phyloP scores from a whole-genome alignment of 768 basidiomycete genomes.

The Boletales sp. region DNA sequence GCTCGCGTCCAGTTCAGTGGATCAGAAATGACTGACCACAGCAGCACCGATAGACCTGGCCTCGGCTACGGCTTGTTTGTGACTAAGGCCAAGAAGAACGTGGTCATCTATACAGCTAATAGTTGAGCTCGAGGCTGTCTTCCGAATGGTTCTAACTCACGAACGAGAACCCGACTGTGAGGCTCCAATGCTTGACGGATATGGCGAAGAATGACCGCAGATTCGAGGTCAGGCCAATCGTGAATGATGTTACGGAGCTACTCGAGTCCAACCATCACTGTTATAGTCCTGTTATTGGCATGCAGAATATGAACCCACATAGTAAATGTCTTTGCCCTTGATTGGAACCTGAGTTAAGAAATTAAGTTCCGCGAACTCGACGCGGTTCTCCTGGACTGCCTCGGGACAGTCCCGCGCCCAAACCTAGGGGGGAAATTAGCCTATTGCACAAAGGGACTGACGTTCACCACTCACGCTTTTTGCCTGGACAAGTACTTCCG shows the following conservation, averaged over 20 bases:
- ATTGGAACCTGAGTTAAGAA: slow-evolving; percentile 30
- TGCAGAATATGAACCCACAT: slow-evolving; percentile 18
- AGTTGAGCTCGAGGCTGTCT: not conserved
- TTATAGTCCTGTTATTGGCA: not conserved
- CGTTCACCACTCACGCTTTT: slow-evolving; percentile 5
- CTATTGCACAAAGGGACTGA: no score
- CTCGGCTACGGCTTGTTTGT: slow-evolving; percentile 10
- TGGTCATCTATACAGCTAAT: slow-evolving; percentile 18
- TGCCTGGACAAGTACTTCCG: slow-evolving; percentile 20
- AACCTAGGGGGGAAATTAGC: slow-evolving; percentile 12
- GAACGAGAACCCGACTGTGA: slow-evolving; percentile 25
- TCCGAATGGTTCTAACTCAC: slow-evolving; percentile 14
- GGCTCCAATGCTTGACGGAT: slow-evolving; percentile 22
- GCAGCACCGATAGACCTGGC: slow-evolving; percentile 7
- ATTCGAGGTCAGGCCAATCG: slow-evolving; percentile 27
- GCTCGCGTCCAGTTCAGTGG: not conserved
- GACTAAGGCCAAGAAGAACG: slow-evolving; percentile 15
- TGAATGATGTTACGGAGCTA: slow-evolving; percentile 23
- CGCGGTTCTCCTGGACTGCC: slow-evolving; percentile 20
- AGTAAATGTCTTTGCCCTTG: slow-evolving; percentile 29
- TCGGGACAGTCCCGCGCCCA: slow-evolving; percentile 25
- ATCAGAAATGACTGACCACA: slow-evolving; percentile 10
- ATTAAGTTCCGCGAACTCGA: slow-evolving; percentile 27
- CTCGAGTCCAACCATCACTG: not conserved
- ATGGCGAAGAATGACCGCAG: slow-evolving; percentile 19